Base-by-base conservation (phyloP, 306 rosid species). In the Oxytropis ochrocephala region DNA sequence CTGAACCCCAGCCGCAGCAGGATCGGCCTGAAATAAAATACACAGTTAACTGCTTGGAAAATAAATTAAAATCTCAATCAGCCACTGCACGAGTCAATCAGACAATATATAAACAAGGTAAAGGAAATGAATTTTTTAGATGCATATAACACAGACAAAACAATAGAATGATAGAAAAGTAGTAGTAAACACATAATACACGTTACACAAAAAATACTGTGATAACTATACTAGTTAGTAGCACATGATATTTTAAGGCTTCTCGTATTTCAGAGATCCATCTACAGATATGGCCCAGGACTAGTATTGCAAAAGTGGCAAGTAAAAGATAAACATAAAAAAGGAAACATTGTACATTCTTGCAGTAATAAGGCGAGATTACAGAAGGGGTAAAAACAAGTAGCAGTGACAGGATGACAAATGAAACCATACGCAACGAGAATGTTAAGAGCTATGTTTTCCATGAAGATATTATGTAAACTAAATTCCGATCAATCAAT, bases 1-100 rank as follows among this genome's bases (percentile, higher is more conserved):
- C 68, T 82, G 96, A 80, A 82, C 88, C 53, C 96, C 99, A 11
- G 91, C 85, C 8, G 95, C 72, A 72, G 50, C 87, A 70, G 95
- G 87, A 87, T 91, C 87, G 51, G 76, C 85, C 99, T 95, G 93
- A 87, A 85, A 84, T 67, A 61, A 77, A 64, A 81, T 50, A 57
- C 55, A 54, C 73, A 70, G 43, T 53, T 33, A 44, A 58, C 36
- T 75, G 33, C 66, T 67, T 19, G 62, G 18, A 71, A 53, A 41
- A 67, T 50, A 58, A 77, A 66, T 52, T 58, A 70, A 78, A 66
- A 75, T 18, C 24, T 52, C 65, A 59, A 46, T 70, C 59, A 30
- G 50, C 47, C 49, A 60, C 32, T n/a, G 17, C 19, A 69, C 11
- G 49, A 41, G 55, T 33, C 19, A 38, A 16, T 21, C 64, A 56